A percentile compares a stretch with the other conserved stretches of the same genome.
phyloP scores from a whole-genome alignment of 768 basidiomycete genomes.

The Rickenella mellea region DNA sequence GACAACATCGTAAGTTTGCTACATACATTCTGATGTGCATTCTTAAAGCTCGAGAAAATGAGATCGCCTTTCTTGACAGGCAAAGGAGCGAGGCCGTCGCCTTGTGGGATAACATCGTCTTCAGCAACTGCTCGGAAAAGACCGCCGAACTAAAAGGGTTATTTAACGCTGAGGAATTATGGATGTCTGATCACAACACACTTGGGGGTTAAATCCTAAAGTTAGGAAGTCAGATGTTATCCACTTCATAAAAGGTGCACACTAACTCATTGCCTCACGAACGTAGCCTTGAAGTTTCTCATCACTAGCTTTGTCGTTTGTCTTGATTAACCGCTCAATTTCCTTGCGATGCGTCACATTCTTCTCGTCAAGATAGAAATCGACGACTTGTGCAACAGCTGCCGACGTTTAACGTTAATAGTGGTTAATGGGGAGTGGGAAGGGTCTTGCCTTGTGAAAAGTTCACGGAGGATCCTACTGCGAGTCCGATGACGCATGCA shows the following conservation, averaged over 20 bases:
- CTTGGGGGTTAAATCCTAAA: no score
- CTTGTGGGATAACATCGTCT: slow-evolving; percentile 26
- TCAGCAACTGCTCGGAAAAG: slow-evolving; percentile 28
- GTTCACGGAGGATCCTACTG: slow-evolving; percentile 37
- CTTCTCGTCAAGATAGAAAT: slow-evolving; percentile 41
- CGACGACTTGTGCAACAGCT: slow-evolving; percentile 38
- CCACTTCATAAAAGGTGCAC: not conserved
- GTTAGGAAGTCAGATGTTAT: no score
- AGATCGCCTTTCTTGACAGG: slow-evolving; percentile 31
- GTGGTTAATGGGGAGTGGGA: not conserved
- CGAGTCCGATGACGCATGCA: slow-evolving; percentile 35
- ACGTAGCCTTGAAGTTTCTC: slow-evolving; percentile 38
- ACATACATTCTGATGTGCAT: slow-evolving; percentile 31
- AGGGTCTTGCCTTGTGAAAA: slow-evolving; percentile 30
- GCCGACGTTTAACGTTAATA: not conserved
- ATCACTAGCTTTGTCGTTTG: slow-evolving; percentile 21
- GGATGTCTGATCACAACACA: slow-evolving; percentile 24
- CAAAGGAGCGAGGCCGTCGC: slow-evolving; percentile 22
- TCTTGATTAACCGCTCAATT: slow-evolving; percentile 26
- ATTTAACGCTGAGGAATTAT: not conserved
- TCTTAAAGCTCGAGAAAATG: slow-evolving; percentile 30
- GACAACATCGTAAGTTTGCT: not conserved
- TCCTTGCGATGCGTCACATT: slow-evolving; percentile 28
- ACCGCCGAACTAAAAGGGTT: slow-evolving; percentile 25
- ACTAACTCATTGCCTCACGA: slow-evolving; percentile 41